Conservation (phyloP, 2,329 filamentous ascomycete genomes). For the Calonectria ilicicola region DNA sequence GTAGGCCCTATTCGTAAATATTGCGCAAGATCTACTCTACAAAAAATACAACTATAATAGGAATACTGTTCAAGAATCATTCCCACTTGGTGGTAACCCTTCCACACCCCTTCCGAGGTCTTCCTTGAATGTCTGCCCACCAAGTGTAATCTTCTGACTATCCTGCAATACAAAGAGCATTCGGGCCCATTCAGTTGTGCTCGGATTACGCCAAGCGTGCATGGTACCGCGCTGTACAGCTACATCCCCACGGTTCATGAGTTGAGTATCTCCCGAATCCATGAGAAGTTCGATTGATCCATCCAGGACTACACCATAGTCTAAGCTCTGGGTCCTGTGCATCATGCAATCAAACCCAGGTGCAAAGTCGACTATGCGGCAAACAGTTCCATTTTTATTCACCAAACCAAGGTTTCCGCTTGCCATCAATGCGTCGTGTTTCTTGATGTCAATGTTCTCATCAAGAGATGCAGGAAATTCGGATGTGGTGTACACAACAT, state of each 20-base stretch:
- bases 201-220: constrained; percentile 65
- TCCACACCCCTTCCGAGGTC: constrained; percentile 44
- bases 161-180: constrained; percentile 54
- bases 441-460: constrained; percentile 33
- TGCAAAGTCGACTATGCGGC: constrained; percentile 61
- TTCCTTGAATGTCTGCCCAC: constrained; percentile 42
- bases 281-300: constrained; percentile 65
- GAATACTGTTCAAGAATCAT: not conserved
- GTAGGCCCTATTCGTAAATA: too few relatives aligned
- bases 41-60: not conserved
- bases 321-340: constrained; percentile 65
- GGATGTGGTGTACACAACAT: constrained; percentile 39
- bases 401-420: constrained; percentile 40
- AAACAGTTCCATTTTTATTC: constrained; percentile 53
- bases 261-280: constrained; percentile 60
- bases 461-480: constrained; percentile 37
- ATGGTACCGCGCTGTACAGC: constrained; percentile 67
- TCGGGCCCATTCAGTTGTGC: constrained; percentile 57
- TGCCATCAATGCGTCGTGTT: constrained; percentile 36
- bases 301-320: constrained; percentile 67
- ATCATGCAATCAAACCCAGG: constrained; percentile 44
- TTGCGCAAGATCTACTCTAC: too few relatives aligned
- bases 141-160: constrained; percentile 12
- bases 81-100: not conserved
- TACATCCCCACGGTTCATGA: constrained; percentile 63